These are phyloP conservation scores for Xenoacremonium recifei DNA, from an alignment of 2,329 filamentous ascomycete species.

Conservation along the genomic window DNA sequence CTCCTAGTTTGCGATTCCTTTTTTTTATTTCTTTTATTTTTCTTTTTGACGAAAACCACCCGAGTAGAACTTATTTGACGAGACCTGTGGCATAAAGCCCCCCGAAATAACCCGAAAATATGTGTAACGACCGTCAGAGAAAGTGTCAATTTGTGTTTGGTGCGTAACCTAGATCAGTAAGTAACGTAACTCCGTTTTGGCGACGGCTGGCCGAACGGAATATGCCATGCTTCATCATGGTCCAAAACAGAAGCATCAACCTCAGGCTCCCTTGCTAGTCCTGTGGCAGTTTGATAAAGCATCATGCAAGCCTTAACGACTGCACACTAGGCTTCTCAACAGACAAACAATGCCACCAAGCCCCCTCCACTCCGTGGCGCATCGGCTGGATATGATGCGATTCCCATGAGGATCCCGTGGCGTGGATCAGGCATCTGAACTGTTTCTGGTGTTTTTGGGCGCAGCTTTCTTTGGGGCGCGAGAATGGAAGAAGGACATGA, in stretches of 20 bases:
- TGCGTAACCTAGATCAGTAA: no score
- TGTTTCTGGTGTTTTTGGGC: not conserved
- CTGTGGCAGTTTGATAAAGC: not conserved
- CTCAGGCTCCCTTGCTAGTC: not conserved
- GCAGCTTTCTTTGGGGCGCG: not conserved
- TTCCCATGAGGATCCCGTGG: not conserved
- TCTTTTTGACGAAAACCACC: no score
- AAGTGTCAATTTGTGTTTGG: no score
- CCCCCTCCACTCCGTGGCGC: not conserved
- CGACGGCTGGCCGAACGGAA: no score
- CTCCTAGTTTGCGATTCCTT: no score
- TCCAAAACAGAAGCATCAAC: not conserved
- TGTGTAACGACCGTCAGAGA: no score
- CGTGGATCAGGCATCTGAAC: not conserved
- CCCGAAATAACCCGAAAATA: no score
- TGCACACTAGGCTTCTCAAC: not conserved
- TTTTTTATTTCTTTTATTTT: no score
- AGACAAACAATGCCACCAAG: not conserved
- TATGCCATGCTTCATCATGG: not conserved
- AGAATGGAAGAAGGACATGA: not conserved
- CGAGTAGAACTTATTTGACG: no score
- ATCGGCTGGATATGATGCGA: not conserved
- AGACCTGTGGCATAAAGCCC: no score
- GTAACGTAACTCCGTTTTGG: no score
- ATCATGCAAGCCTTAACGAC: not conserved